Base-by-base conservation (phyloP, 768 basidiomycete genomes). In the Russula abietina region DNA sequence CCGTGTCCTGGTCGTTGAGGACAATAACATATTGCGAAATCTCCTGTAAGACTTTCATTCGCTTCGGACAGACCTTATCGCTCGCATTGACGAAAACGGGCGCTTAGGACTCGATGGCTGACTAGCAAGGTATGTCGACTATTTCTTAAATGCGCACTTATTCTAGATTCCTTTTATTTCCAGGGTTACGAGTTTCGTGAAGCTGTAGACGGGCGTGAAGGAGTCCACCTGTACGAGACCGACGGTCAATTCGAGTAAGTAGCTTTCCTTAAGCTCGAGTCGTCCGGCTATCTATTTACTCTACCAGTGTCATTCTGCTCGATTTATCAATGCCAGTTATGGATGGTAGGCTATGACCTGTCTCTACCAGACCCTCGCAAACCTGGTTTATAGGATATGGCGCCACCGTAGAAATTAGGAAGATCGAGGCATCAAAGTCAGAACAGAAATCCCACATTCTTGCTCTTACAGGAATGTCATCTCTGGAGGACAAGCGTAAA, bases 281-380 rank as follows among this genome's bases (percentile, higher is more conserved):
- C 45, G 5, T 57, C 26, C 56, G 16, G 45, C 30, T 45, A 58
- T 67, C 22, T 32, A 17, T 51, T 16, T n/a, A 57, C 51, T 64
- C 63, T 56, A 54, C 32, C 68, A 95, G 93, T 65, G 83, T 93
- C 38, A 87, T 95, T 39, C 79, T 95, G 16, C 77, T 97, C 62
- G 94, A 97, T 73, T 76, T 97, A 60, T 93, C 91, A 1, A 97
- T 97, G 94, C 95, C 93, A 0, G 73, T 91, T n/a, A 82, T 97
- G 60, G 92, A 97, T 71, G 95, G 91, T 85, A 46, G 19, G 41
- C 56, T 63, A 78, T 67, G 22, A 58, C 39, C 36, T 57, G 16
- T 6, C 26, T 36, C 22, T 43, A 4, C 32, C 19, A 17, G 46
- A 16, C 6, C 38, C 45, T 48, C 30, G 45, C 50, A 43, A 51